Evolutionary conservation across 345 rosid genomes (phyloP).

Genomic region (Erucastrum elatum): DNA sequence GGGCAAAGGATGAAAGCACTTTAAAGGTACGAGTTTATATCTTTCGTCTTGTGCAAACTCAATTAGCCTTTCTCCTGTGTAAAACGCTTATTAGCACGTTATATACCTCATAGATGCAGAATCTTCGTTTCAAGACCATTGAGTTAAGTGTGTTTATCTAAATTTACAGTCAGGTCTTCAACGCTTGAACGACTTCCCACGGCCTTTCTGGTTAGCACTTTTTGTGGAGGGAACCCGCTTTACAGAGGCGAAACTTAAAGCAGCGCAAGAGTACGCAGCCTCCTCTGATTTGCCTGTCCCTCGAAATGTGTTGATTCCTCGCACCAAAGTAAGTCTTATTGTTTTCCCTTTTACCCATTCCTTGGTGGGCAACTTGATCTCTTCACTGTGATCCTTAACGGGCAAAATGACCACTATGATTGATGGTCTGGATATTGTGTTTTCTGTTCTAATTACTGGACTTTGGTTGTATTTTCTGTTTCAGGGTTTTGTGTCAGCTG

Average conservation of each 20-base stretch:
- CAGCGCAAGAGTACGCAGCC: constrained; percentile 89
- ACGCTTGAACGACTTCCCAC: constrained; percentile 75
- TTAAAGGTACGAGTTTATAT: constrained; percentile 43
- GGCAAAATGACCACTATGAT: neutral
- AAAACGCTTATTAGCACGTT: neutral
- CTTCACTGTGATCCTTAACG: neutral
- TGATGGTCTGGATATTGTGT: constrained; percentile 21
- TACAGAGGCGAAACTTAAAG: constrained; percentile 89
- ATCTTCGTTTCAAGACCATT: constrained; percentile 6
- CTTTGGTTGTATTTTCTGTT: constrained; percentile 25
- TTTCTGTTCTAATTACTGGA: neutral
- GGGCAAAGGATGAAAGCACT: constrained; percentile 88
- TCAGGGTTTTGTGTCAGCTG: constrained; percentile 99
- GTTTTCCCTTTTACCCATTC: neutral
- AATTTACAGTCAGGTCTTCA: constrained; percentile 82
- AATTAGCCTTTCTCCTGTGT: neutral
- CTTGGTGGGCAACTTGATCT: constrained; percentile 11
- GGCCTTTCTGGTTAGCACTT: constrained; percentile 95
- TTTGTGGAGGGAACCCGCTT: constrained; percentile 99
- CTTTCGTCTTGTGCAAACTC: constrained; percentile 1
- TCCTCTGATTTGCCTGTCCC: constrained; percentile 84
- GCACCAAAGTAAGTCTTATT: constrained; percentile 71
- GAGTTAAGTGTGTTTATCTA: constrained; percentile 10
- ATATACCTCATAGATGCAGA: neutral
- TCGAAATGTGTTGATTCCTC: constrained; percentile 91